Evolutionary conservation across 2,329 filamentous ascomycete species (phyloP).

Genomic region (Hymenoscyphus occultus): DNA sequence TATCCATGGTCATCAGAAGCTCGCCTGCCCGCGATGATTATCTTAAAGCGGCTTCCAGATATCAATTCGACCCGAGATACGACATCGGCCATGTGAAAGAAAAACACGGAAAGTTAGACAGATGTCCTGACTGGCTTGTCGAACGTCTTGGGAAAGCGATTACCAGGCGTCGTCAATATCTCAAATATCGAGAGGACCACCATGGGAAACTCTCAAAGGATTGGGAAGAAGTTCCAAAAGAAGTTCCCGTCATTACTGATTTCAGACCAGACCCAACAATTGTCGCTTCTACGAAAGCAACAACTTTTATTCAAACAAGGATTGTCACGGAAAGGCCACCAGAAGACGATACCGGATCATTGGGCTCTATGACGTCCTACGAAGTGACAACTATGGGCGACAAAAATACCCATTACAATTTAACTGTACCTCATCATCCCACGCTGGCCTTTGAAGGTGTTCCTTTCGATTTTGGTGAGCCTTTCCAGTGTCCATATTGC

Average conservation of each 20-base stretch:
- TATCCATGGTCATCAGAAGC: constrained; percentile 29
- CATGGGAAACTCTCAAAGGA: constrained; percentile 22
- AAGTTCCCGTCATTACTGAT: neutral
- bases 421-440: constrained; percentile 24
- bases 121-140: constrained; percentile 25
- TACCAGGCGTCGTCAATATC: constrained; percentile 33
- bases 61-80: too few relatives aligned
- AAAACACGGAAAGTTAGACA: constrained; percentile 23
- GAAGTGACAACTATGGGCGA: constrained; percentile 22
- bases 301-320: constrained; percentile 24
- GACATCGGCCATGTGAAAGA: constrained; percentile 29
- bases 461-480: constrained; percentile 25
- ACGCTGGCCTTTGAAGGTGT: constrained; percentile 26
- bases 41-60: constrained; percentile 28
- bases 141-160: constrained; percentile 35
- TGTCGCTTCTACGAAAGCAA: constrained; percentile 27
- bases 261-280: constrained; percentile 11
- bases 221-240: constrained; percentile 10
- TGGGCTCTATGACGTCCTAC: constrained; percentile 30
- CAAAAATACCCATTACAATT: constrained; percentile 4
- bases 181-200: constrained; percentile 35
- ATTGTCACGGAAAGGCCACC: neutral
- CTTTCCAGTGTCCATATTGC: constrained; percentile 29
- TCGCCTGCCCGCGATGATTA: constrained; percentile 29
- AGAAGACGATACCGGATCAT: constrained; percentile 18